Base-by-base conservation (phyloP, 768 basidiomycete genomes). In the Boletus subparvulus region DNA sequence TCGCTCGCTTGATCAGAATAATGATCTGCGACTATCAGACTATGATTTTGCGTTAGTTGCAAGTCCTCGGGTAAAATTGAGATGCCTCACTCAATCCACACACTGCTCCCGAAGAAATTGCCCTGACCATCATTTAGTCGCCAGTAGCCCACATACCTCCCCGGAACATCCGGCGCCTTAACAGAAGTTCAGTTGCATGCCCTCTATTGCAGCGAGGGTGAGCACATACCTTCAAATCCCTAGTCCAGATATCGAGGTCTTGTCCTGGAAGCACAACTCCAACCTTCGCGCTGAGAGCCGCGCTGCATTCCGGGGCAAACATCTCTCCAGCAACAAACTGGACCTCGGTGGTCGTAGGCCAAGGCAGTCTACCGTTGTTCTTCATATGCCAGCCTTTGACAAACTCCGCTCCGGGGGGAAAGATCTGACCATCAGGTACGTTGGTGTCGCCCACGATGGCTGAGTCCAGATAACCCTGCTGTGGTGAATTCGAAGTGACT, bases 371-470 rank as follows among this genome's bases (percentile, higher is more conserved):
- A 16, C 90, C 86, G 61, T 80, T 80, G 63, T 94, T 94, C 32
- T 77, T 59, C 77, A 93, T 79, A 54, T 78, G 77, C 92, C 92
- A 94, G 21, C 83, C 84, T 72, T 93, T 94, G 53, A 92, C 81
- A 64, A 94, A 94, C 67, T 90, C 89, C 0, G 89, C 90, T 35
- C 92, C 92, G 8, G 90, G 85, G 32, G 90, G 89, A 66, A 93
- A 88, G 47, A 80, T 64, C 62, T 91, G 88, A 1, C 90, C 91
- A 61, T 88, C 86, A 5, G 81, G 76, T 48, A 90, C 85, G 35
- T 88, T 92, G 40, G 85, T 77, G 66, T 92, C 87, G 36, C 77
- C 77, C 7, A 92, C 57, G 58, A 86, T 86, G 6, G 73, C 74
- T 4, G 88, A 87, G 37, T 77, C 77, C 56, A 88, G 65, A 19